Conservation (phyloP, 2,329 filamentous ascomycete species). For the Trichophyton rubrum region DNA sequence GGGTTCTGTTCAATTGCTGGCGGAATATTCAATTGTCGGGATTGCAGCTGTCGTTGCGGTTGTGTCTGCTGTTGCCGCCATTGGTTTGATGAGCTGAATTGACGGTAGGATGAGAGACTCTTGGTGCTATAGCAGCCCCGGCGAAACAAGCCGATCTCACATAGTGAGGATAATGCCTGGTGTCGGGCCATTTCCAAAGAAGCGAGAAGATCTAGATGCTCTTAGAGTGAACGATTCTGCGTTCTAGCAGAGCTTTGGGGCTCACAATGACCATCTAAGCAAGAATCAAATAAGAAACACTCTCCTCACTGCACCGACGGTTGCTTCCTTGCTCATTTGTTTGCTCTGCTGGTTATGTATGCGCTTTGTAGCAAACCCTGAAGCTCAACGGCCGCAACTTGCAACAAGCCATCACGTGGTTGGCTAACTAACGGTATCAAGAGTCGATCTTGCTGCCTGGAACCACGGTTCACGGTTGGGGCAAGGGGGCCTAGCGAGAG, state of each 20-base stretch:
- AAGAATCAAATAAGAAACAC: not conserved
- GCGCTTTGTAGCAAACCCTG: not conserved
- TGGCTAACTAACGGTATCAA: not conserved
- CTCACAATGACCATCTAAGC: not conserved
- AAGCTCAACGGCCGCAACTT: not conserved
- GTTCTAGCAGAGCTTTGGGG: not conserved
- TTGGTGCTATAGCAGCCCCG: not conserved
- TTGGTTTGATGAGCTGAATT: conserved; percentile 1
- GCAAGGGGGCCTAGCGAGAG: not conserved
- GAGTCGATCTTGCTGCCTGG: not conserved
- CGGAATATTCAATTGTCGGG: not conserved
- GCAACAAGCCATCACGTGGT: not conserved
- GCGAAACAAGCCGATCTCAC: not conserved
- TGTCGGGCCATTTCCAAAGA: not conserved
- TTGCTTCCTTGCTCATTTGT: not conserved
- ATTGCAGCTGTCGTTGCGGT: not conserved
- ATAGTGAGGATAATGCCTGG: not conserved
- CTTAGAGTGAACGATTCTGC: not conserved
- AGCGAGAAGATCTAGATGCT: not conserved
- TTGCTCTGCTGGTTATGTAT: not conserved
- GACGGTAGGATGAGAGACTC: not conserved
- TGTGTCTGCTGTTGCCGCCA: not conserved
- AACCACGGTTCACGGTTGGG: not conserved
- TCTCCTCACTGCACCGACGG: not conserved
- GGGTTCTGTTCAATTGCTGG: conserved; percentile 2